These are phyloP conservation scores for Pulveroboletus sp. DNA, from an alignment of 768 basidiomycete genomes.

Conservation along the genomic window DNA sequence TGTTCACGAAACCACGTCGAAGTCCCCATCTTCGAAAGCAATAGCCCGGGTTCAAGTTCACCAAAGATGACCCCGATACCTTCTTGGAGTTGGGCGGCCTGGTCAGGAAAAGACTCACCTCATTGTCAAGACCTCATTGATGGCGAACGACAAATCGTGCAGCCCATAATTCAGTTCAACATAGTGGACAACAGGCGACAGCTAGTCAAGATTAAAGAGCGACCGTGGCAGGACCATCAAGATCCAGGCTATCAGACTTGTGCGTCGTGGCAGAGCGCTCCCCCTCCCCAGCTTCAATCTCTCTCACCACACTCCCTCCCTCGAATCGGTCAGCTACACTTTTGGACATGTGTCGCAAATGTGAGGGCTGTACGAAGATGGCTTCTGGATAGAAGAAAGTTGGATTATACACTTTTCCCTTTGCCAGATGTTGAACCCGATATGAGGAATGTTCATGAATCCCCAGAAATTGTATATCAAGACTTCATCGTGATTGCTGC, in stretches of 20 bases:
- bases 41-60: slow-evolving; percentile 7
- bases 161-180: slow-evolving; percentile 6
- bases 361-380: not conserved
- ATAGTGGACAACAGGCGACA: slow-evolving; percentile 1
- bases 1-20: not conserved
- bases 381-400: not conserved
- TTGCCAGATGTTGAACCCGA: not conserved
- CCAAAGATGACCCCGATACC: slow-evolving; percentile 7
- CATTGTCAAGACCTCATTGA: not conserved
- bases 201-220: slow-evolving; percentile 1
- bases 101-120: not conserved
- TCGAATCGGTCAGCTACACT: slow-evolving; percentile 6
- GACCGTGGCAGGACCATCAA: not conserved
- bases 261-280: not conserved
- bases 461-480: slow-evolving; percentile 4
- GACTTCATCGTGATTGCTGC: slow-evolving; percentile 14
- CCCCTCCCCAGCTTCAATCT: not conserved
- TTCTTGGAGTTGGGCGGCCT: slow-evolving; percentile 20
- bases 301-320: not conserved
- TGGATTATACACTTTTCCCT: not conserved
- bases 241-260: not conserved
- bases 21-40: not conserved
- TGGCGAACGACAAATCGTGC: not conserved
- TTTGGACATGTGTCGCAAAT: slow-evolving; percentile 16
- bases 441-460: not conserved